phyloP scores from a whole-genome alignment of 2,329 filamentous ascomycete species.

The Fusarium stilboides region DNA sequence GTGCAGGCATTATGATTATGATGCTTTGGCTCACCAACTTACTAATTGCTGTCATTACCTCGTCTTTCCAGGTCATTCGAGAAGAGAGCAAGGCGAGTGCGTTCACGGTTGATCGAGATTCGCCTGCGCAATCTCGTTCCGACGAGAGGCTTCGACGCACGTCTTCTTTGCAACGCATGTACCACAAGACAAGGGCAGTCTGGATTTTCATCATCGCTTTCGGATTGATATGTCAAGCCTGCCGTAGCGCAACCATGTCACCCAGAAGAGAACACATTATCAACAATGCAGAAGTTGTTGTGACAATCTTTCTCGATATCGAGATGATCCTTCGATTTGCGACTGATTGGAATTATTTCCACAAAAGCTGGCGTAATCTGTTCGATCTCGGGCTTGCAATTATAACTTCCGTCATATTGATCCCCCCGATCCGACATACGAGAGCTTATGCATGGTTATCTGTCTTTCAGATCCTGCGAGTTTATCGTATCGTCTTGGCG shows the following conservation, averaged over 20 bases:
- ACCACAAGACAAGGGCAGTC: constrained; percentile 79
- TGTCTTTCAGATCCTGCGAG: constrained; percentile 91
- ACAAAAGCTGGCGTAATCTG: constrained; percentile 80
- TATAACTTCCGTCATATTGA: constrained; percentile 86
- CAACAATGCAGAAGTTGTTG: constrained; percentile 77
- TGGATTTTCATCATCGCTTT: constrained; percentile 88
- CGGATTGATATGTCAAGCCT: constrained; percentile 83
- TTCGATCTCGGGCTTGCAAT: constrained; percentile 86
- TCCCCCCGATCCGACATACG: constrained; percentile 83
- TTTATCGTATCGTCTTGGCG: constrained; percentile 92
- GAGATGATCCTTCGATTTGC: constrained; percentile 87
- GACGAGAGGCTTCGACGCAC: constrained; percentile 57
- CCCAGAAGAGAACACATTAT: constrained; percentile 74
- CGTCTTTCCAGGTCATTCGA: constrained; percentile 97
- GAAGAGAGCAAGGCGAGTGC: constrained; percentile 96
- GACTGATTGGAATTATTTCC: constrained; percentile 86
- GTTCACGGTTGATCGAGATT: constrained; percentile 82
- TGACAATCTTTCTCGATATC: constrained; percentile 83
- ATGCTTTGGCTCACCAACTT: constrained; percentile 97
- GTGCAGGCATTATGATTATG: constrained; percentile 85
- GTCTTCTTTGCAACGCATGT: constrained; percentile 76
- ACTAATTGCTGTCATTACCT: constrained; percentile 95
- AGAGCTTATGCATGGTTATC: constrained; percentile 90
- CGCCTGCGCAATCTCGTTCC: constrained; percentile 53
- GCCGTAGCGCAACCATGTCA: constrained; percentile 84